Evolutionary conservation across 805 yeast species (phyloP).

Genomic region (Candida sphagnicola): DNA sequence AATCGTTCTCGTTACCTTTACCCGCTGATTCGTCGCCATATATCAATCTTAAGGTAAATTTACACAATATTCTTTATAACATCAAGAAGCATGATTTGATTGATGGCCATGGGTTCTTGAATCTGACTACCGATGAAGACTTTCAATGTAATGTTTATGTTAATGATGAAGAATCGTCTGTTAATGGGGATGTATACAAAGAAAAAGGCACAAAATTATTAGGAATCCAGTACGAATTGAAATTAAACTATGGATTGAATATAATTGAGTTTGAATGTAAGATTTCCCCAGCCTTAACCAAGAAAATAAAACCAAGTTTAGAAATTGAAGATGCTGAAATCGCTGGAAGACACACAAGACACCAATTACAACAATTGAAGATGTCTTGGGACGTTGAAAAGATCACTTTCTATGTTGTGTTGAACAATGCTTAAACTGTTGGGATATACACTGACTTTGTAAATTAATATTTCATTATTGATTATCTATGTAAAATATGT

Average conservation of each 20-base stretch:
- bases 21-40: conserved; percentile 35
- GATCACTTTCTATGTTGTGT: conserved; percentile 30
- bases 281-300: conserved; percentile 36
- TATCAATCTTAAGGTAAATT: conserved; percentile 29
- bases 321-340: conserved; percentile 18
- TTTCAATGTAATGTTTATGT: conserved; percentile 37
- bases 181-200: conserved; percentile 28
- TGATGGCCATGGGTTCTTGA: conserved; percentile 28
- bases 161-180: conserved; percentile 35
- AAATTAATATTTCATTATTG: neutral
- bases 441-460: too few relatives aligned
- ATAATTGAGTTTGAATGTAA: conserved; percentile 37
- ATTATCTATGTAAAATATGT: conserved; percentile 5
- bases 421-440: conserved; percentile 20
- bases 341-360: conserved; percentile 43
- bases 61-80: conserved; percentile 30
- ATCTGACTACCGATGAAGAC: conserved; percentile 35
- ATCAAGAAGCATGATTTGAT: conserved; percentile 28
- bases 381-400: conserved; percentile 45
- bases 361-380: conserved; percentile 41
- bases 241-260: conserved; percentile 38
- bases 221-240: conserved; percentile 33
- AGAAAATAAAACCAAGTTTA: conserved; percentile 25
- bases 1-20: conserved; percentile 32
- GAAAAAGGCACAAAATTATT: conserved; percentile 21